A percentile compares a stretch with the other conserved stretches of the same genome.
Evolutionary conservation across 371 early-diverging fungal genomes (phyloP).

Genomic region (Saksenaea vasiformis): DNA sequence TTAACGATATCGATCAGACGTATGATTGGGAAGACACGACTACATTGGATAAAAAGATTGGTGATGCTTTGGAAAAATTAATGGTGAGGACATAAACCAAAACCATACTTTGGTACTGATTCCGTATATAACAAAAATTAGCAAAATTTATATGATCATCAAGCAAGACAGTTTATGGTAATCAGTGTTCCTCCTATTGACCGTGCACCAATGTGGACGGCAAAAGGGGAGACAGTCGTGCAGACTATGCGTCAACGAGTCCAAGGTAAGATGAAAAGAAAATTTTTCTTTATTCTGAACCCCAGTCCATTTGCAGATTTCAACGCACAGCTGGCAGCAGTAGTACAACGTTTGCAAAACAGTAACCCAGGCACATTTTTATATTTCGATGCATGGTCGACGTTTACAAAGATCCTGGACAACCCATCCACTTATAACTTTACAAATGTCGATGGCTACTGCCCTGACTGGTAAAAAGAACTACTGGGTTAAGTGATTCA

Average conservation of each 20-base stretch:
- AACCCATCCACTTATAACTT: conserved; percentile 20
- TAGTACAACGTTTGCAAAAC: conserved; percentile 16
- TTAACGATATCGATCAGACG: conserved; percentile 43
- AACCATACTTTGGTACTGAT: neutral
- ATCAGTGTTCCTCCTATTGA: conserved; percentile 44
- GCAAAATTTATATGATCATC: conserved; percentile 21
- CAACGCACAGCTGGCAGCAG: conserved; percentile 21
- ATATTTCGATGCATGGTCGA: conserved; percentile 31
- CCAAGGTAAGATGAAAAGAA: conserved; percentile 15
- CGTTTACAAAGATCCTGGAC: conserved; percentile 29
- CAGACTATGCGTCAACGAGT: conserved; percentile 18
- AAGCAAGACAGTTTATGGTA: conserved; percentile 30
- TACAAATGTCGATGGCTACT: conserved; percentile 20
- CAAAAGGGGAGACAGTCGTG: neutral
- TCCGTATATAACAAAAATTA: conserved; percentile 5
- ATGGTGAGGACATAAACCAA: conserved; percentile 17
- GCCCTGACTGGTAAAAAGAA: conserved; percentile 27
- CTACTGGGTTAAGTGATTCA: too few relatives aligned
- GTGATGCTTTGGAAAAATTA: neutral
- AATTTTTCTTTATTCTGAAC: neutral
- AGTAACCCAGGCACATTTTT: conserved; percentile 6
- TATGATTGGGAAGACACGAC: conserved; percentile 20
- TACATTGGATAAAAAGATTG: conserved; percentile 17
- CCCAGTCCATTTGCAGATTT: conserved; percentile 18
- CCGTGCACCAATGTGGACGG: conserved; percentile 32